Evolutionary conservation across 192 early-diverging fungal genomes (phyloP), one percentile per base, ranked within the genome.

Genomic region (Gigaspora rosea): DNA sequence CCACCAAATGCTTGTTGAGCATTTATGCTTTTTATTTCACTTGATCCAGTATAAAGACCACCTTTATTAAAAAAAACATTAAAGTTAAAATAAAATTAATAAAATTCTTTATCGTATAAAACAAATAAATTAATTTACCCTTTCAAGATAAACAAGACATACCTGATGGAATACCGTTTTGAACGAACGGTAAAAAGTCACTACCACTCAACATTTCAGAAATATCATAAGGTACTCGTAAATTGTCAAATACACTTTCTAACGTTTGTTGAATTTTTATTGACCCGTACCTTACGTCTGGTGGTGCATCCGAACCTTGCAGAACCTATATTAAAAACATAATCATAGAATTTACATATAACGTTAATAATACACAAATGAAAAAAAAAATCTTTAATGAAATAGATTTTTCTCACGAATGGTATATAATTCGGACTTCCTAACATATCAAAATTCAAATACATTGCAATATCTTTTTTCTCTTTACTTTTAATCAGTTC

Each of bases 401-500:
- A n/a, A n/a, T n/a, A n/a, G n/a, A n/a, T n/a, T n/a, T n/a, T n/a
- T 8, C 82, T 79, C 76, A 84, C 82, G 46, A 86, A 84, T 0
- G 88, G 81, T 50, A 91, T 87, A 80, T 87, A 91, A 82, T 92
- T 92, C 50, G 91, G 91, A 79, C 90, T 91, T 10, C 86, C 91
- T 35, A 92, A 80, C 90, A 91, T 92, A 78, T 92, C 91, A 83
- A 92, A 88, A 76, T 92, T 92, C 62, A 92, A 84, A 77, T 90
- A 80, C 69, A 89, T 83, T 4, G 87, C 87, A 50, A 92, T 81
- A 47, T 88, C 77, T 0, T 76, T 36, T 82, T 85, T 87, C 11
- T 83, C 80, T 20, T 82, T 80, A 35, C 68, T 71, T 65, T 75
- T 80, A 12, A 83, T 80, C 75, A 90, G 63, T 41, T 84, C 78